A percentile compares a stretch with the other conserved stretches of the same genome.
These are phyloP conservation scores for Plasmopara halstedii DNA, from an alignment of 352 stramenopile genomes.

Conservation along the genomic window DNA sequence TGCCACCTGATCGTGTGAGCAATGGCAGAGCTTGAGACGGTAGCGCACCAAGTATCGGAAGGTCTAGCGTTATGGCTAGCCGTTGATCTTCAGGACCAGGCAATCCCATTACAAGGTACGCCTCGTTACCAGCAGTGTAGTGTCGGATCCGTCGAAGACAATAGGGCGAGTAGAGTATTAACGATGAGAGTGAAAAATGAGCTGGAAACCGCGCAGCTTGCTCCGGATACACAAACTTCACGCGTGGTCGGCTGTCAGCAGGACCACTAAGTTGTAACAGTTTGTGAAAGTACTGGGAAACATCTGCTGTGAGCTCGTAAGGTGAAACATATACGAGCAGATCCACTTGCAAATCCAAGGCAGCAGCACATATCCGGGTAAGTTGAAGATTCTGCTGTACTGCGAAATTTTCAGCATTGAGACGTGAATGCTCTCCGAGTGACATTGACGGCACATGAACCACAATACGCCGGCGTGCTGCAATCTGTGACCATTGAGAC, in stretches of 20 bases:
- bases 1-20: constrained; percentile 69
- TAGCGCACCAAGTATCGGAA: constrained; percentile 68
- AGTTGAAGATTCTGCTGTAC: constrained; percentile 82
- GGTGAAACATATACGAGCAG: constrained; percentile 85
- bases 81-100: constrained; percentile 73
- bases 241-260: constrained; percentile 38
- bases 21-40: constrained; percentile 40
- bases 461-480: constrained; percentile 42
- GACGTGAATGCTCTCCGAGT: constrained; percentile 51
- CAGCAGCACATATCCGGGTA: constrained; percentile 51
- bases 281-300: constrained; percentile 80
- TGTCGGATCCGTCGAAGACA: constrained; percentile 62
- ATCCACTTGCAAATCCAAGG: constrained; percentile 70
- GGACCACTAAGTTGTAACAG: constrained; percentile 76
- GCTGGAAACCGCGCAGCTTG: constrained; percentile 69
- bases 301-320: constrained; percentile 66
- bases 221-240: constrained; percentile 82
- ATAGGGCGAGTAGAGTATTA: constrained; percentile 80
- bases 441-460: constrained; percentile 83
- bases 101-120: constrained; percentile 70
- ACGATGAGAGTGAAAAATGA: constrained; percentile 74
- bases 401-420: constrained; percentile 58
- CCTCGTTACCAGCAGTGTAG: constrained; percentile 48
- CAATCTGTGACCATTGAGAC: constrained; percentile 47
- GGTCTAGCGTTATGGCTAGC: constrained; percentile 63